Base-by-base conservation (phyloP, 257 asterid species). In the Leonotis leonurus region DNA sequence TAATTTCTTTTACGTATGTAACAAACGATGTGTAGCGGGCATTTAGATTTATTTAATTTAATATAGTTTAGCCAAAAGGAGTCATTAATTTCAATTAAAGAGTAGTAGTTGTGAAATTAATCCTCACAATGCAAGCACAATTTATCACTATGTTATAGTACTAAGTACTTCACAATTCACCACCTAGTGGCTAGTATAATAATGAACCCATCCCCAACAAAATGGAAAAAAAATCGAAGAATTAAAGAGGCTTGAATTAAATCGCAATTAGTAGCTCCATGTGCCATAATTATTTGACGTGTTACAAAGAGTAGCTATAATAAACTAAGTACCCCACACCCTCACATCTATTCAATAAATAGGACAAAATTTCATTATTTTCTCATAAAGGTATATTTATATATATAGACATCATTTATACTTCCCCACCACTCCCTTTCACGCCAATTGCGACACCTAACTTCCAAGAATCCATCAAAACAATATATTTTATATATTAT, bases 271-370 rank as follows among this genome's bases (percentile, higher is more conserved):
- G 61, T 57, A 61, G 20, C 40, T 62, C 66, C 77, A 71, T 76
- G 77, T 76, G 77, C 81, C 68, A 76, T 68, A 68, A 63, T 37
- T 67, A 62, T 40, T 45, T 62, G 50, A 32, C 69, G 62, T 46
- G 73, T 63, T 35, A 58, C 18, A 62, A 55, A 48, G 51, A 36
- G 39, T 26, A 40, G 41, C 4, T 32, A 32, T n/a, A 35, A 45
- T 33, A 52, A 55, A 55, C 20, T 4, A n/a, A n/a, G n/a, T n/a
- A 51, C 25, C 45, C 45, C 46, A 66, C 60, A 60, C 22, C 50
- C 3, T 58, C 53, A 33, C n/a, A 7, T 54, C 2, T 33, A 62
- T 11, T 30, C 32, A 49, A 40, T 29, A 25, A 53, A 73, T 16
- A 66, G 39, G 43, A 43, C 62, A 70, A 73, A 62, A 73, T 30